Evolutionary conservation across 257 asterid genomes (phyloP), one percentile per base, ranked within the genome.

Genomic region (Schizonepeta tenuifolia): DNA sequence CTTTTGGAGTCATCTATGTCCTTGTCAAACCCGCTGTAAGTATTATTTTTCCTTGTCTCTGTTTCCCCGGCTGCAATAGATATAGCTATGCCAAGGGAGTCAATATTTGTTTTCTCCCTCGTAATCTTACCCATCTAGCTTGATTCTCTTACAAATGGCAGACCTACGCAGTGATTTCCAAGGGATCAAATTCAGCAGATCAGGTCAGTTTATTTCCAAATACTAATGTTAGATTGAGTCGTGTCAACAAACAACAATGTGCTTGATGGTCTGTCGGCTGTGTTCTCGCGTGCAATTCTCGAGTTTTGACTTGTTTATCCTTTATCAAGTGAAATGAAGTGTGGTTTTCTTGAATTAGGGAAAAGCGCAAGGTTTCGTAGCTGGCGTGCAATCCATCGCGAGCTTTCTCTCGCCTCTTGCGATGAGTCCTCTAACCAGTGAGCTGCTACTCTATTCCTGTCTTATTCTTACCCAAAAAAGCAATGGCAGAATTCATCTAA

Each of bases 11-110:
- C 60, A 72, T 94, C 76, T 86, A 84, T 61, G 72, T 94, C 77
- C 96, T 94, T n/a, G 96, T 89, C 76, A 94, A 88, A 81, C 98
- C 98, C 22, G 67, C 95, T 58, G 98, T 94, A 77, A 86, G 98
- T 87, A 47, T 41, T 22, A 26, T 18, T n/a, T n/a, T 10, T 15
- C 40, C 51, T 8, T n/a, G 51, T 0, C 73, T 18, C 33, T 31
- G 35, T 73, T 78, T 54, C 28, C 26, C 20, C 43, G 18, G 38
- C 59, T 17, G 0, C 35, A 62, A 50, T 6, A n/a, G 24, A 63
- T 35, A 17, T 41, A 17, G 28, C 60, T 57, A 50, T 51, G 31
- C 63, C 41, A 44, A 70, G 59, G 62, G 18, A 44, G 72, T 56
- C n/a, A 0, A 17, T 13, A 12, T 58, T 15, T 12, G 35, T 58